Base-by-base conservation (phyloP, 345 rosid genomes). In the Toxicodendron radicans region DNA sequence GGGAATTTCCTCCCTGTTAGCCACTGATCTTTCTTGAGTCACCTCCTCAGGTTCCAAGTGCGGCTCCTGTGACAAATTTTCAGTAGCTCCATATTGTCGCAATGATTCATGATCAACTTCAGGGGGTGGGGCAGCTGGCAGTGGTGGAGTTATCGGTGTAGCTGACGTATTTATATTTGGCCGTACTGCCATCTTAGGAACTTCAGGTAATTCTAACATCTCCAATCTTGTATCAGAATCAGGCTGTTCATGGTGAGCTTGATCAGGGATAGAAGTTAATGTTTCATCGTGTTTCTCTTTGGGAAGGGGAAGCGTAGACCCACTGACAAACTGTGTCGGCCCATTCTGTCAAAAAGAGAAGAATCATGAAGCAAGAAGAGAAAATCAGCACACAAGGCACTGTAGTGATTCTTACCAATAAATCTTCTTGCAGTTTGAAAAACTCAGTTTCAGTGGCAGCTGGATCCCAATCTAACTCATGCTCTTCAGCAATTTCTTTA, bases 401-500 rank as follows among this genome's bases (percentile, higher is more conserved):
- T 41, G 32, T 21, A 62, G 35, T 27, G 24, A 66, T 76, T 77
- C 91, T 85, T 73, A 93, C 99, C 86, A 95, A 84, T 64, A 95
- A 82, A 88, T 95, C 98, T 79, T 91, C 97, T 74, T 89, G 94
- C 20, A 88, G 83, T 84, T 90, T 95, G 73, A 83, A 87, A 73
- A 91, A 88, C 84, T 90, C 95, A 14, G 93, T 76, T 85, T 95
- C 98, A 48, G 97, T 88, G 71, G 87, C 81, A 78, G 90, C 83
- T 68, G 99, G 95, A 79, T 95, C 97, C 99, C 99, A 95, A 70
- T 90, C 97, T 77, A 95, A 74, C 69, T 84, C 87, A 81, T 93
- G 95, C 84, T 91, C 99, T 87, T 91, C 95, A 58, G 98, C 97
- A 85, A 95, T 95, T 78, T 91, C 95, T 81, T 90, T 95, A 58